Base-by-base conservation (phyloP, 1,139 yeast genomes). In the Candida sanyaensis region DNA sequence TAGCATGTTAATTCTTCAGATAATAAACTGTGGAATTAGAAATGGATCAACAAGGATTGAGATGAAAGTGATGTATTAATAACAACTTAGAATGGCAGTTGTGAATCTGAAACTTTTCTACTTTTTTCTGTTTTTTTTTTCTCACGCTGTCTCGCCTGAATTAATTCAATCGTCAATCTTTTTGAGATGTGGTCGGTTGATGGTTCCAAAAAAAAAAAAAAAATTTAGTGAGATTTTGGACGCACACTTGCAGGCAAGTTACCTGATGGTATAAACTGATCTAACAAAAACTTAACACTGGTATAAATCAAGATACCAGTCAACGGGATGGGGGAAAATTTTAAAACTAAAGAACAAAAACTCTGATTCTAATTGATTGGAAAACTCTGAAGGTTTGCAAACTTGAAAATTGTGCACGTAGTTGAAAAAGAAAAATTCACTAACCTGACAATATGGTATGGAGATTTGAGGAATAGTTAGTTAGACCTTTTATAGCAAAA, bases 1-100 rank as follows among this genome's bases (percentile, higher is more conserved):
- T 52, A 68, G 64, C 71, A 68, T 67, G 30, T 23, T 24, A 12
- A 11, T 27, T 33, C n/a, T 41, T 26, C 24, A 23, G 23, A 12
- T 7, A 13, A 21, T 13, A 28, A 21, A 21, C 34, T n/a, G 21
- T n/a, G 9, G 37, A 34, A 34, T 10, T 9, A 31, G 24, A 3
- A 13, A n/a, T n/a, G 10, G 12, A 30, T 28, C 10, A 27, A 21
- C 6, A 29, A 9, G 33, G 28, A 24, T 10, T 10, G 6, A 7
- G 5, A 17, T 10, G 21, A 17, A 36, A 6, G 24, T 23, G 21
- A 12, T 13, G 36, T 7, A 32, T 17, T 9, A 6, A 8, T n/a
- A 21, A 26, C 9, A 8, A 26, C 28, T 26, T 26, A 4, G 28
- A 26, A 5, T 34, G 38, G 9, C 10, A 21, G 28, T 24, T 9